A percentile compares a stretch with the other conserved stretches of the same genome.
Evolutionary conservation across 257 asterid species (phyloP).

Genomic region (Echium plantagineum): DNA sequence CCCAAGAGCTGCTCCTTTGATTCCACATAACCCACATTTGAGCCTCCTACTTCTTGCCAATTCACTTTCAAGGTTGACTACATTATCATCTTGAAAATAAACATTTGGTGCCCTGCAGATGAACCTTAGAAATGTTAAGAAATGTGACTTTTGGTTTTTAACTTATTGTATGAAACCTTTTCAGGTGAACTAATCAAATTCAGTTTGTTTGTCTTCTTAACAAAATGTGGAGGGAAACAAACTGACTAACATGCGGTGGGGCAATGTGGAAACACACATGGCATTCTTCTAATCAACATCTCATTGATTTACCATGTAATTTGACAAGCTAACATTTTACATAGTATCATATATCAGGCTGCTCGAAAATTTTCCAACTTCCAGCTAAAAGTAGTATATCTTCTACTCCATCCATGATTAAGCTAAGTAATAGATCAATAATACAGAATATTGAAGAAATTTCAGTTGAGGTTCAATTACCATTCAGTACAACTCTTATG

Average conservation of each 20-base stretch:
- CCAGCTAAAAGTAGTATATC: too few species aligned
- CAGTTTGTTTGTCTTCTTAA: background rate
- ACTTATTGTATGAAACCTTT: too few species aligned
- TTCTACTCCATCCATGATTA: background rate
- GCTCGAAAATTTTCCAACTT: background rate
- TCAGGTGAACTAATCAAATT: too few species aligned
- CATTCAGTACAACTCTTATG: constrained; percentile 84
- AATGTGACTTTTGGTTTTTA: background rate
- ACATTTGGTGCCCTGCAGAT: constrained; percentile 91
- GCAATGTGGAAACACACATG: too few species aligned
- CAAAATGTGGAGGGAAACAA: background rate
- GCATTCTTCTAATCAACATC: too few species aligned
- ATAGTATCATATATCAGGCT: too few species aligned
- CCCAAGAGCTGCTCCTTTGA: constrained; percentile 93
- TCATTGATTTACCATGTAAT: too few species aligned
- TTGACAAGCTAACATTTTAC: too few species aligned
- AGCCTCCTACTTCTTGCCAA: constrained; percentile 71
- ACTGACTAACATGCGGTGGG: background rate
- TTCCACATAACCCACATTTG: constrained; percentile 70
- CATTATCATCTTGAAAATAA: constrained; percentile 53
- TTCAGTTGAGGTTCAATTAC: constrained; percentile 26
- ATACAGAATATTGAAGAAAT: background rate
- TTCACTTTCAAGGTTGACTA: constrained; percentile 70
- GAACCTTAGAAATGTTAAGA: constrained; percentile 3
- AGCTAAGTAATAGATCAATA: background rate